These are phyloP conservation scores for Cutaneotrichosporon sp. DNA, from an alignment of 1,284 basidiomycete species.

Conservation along the genomic window DNA sequence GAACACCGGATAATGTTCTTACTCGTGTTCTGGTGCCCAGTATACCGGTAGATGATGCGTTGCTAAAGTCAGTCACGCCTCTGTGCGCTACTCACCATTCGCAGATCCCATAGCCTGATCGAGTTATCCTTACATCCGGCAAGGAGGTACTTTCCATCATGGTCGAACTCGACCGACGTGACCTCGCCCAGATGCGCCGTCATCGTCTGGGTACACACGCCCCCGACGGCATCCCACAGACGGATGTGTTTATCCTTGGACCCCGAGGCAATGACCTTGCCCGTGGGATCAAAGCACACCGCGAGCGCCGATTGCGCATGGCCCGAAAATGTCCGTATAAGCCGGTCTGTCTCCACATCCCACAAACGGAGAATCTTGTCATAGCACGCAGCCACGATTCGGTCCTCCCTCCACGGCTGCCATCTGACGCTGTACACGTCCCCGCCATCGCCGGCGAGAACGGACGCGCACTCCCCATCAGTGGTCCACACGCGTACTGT, in stretches of 20 bases:
- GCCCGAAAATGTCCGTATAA: slow-evolving; percentile 52
- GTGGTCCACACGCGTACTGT: slow-evolving; percentile 51
- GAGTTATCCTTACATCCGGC: slow-evolving; percentile 53
- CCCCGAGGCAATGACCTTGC: slow-evolving; percentile 50
- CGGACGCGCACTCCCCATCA: slow-evolving; percentile 20
- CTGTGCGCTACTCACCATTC: slow-evolving; percentile 38
- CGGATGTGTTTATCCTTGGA: slow-evolving; percentile 52
- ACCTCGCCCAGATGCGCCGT: slow-evolving; percentile 52
- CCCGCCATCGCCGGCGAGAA: slow-evolving; percentile 43
- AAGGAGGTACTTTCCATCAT: slow-evolving; percentile 49
- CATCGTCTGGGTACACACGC: slow-evolving; percentile 49
- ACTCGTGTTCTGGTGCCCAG: slow-evolving; percentile 53
- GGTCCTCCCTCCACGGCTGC: slow-evolving; percentile 43
- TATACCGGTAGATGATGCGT: slow-evolving; percentile 50
- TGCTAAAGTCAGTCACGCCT: slow-evolving; percentile 26
- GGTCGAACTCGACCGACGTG: slow-evolving; percentile 51
- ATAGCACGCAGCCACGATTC: slow-evolving; percentile 50
- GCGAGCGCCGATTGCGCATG: slow-evolving; percentile 50
- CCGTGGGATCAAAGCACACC: slow-evolving; percentile 50
- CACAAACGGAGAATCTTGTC: slow-evolving; percentile 52
- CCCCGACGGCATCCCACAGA: slow-evolving; percentile 53
- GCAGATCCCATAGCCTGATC: slow-evolving; percentile 46
- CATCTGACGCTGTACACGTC: slow-evolving; percentile 52
- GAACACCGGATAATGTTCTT: slow-evolving; percentile 52
- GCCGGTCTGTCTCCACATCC: slow-evolving; percentile 49